Evolutionary conservation across 306 rosid genomes (phyloP), one percentile per base, ranked within the genome.

Genomic region (Malus asiatica): DNA sequence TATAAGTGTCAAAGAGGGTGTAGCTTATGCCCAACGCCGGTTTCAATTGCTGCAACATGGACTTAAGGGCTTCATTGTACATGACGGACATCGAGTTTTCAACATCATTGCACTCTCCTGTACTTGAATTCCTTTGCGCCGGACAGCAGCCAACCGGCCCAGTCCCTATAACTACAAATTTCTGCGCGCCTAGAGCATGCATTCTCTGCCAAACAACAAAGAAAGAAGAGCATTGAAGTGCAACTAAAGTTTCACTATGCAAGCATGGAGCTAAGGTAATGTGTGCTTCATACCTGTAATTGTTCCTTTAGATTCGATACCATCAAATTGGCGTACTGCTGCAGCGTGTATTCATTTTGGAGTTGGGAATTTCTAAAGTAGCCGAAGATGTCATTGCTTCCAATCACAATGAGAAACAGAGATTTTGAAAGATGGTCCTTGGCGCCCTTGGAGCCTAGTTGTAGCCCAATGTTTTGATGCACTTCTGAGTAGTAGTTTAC

Each of bases 331-430:
- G 66, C 84, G 19, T 80, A 90, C 22, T 90, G 90, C 29, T 83
- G 84, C 8, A 87, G 93, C 14, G 87, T 82, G 73, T 16, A 73
- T 33, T 83, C 68, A 10, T 73, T 74, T 20, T 71, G 86, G 57
- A 79, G 82, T 38, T 73, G 59, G 73, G 82, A 46, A n/a, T 90
- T 83, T 30, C 23, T 77, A 8, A 78, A 85, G 85, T 91, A 91
- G 20, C 82, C 88, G 29, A 90, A 84, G n/a, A 94, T 66, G 76
- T 91, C 97, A 11, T 94, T 94, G 87, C 98, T 85, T 59, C 97
- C 98, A 14, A 91, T 94, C 23, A 86, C 88, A 19, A 88, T 60
- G n/a, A 71, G 22, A 23, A 87, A 84, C 13, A 94, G 82, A 64
- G 97, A 94, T 57, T 84, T 86, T 27, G 96, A 85, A 14, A 92